A percentile compares a stretch with the other conserved stretches of the same genome.
Conservation (phyloP, 306 rosid species). For the Dryas drummondii region DNA sequence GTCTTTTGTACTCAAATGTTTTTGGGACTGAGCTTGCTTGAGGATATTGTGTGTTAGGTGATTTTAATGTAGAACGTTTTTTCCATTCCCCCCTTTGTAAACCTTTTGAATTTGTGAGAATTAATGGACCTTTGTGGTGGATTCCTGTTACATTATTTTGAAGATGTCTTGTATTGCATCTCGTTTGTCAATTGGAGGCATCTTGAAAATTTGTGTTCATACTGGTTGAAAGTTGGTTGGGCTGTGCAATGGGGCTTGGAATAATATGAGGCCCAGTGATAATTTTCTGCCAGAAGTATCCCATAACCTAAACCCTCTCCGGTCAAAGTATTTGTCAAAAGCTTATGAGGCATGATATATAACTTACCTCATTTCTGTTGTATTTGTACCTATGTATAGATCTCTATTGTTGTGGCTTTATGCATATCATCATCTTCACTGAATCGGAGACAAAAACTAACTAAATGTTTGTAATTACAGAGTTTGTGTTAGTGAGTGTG, state of each 20-base stretch:
- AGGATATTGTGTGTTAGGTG: conserved; percentile 6
- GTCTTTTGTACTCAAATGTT: not conserved
- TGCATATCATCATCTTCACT: too few relatives aligned
- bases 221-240: too few relatives aligned
- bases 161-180: not conserved
- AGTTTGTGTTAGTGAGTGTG: too few relatives aligned
- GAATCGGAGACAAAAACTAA: too few relatives aligned
- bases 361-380: too few relatives aligned
- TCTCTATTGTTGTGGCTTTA: too few relatives aligned
- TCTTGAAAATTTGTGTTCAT: not conserved
- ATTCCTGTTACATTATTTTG: not conserved
- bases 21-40: not conserved
- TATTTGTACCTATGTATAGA: too few relatives aligned
- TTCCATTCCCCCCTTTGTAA: not conserved
- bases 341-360: too few relatives aligned
- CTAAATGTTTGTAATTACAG: too few relatives aligned
- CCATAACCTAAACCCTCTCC: too few relatives aligned
- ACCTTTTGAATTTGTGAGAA: not conserved
- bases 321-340: too few relatives aligned
- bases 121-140: not conserved
- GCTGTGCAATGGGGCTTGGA: not conserved
- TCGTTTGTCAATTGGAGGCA: not conserved
- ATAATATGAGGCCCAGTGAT: not conserved
- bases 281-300: not conserved
- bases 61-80: not conserved